A percentile compares a stretch with the other conserved stretches of the same genome.
phyloP scores from a whole-genome alignment of 306 rosid species.

The Canavalia ensiformis region DNA sequence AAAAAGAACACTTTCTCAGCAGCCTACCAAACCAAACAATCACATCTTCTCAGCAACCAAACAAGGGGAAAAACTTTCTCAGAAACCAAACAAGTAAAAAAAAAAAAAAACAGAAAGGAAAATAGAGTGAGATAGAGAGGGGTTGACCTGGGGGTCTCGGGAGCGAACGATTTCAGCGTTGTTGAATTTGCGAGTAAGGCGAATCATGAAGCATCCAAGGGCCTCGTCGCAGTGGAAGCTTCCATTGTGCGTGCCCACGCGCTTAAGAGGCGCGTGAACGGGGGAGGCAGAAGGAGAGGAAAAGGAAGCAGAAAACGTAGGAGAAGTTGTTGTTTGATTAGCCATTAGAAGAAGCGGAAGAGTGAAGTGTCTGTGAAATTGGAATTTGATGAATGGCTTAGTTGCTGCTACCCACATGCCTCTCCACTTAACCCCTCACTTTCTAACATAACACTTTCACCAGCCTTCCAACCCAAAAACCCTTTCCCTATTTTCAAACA shows the following conservation, averaged over 20 bases:
- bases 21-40: background rate
- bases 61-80: background rate
- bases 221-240: slow-evolving; percentile 99
- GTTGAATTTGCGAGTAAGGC: slow-evolving; percentile 75
- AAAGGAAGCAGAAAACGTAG: slow-evolving; percentile 37
- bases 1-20: background rate
- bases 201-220: slow-evolving; percentile 99
- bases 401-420: slow-evolving; percentile 41
- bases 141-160: slow-evolving; percentile 77
- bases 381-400: slow-evolving; percentile 38
- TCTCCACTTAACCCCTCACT: background rate
- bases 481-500: background rate
- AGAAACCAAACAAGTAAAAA: background rate
- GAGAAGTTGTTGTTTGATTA: background rate
- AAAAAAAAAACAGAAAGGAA: background rate
- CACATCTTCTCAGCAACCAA: background rate
- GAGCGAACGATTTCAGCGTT: slow-evolving; percentile 86
- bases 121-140: background rate
- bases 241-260: slow-evolving; percentile 96
- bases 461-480: background rate
- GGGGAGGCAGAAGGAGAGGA: slow-evolving; percentile 51
- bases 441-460: background rate
- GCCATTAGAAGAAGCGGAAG: slow-evolving; percentile 47
- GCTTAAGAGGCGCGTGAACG: slow-evolving; percentile 58
- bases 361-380: slow-evolving; percentile 22